These are phyloP conservation scores for Ganoderma sinense DNA, from an alignment of 1,284 basidiomycete genomes.

Conservation along the genomic window DNA sequence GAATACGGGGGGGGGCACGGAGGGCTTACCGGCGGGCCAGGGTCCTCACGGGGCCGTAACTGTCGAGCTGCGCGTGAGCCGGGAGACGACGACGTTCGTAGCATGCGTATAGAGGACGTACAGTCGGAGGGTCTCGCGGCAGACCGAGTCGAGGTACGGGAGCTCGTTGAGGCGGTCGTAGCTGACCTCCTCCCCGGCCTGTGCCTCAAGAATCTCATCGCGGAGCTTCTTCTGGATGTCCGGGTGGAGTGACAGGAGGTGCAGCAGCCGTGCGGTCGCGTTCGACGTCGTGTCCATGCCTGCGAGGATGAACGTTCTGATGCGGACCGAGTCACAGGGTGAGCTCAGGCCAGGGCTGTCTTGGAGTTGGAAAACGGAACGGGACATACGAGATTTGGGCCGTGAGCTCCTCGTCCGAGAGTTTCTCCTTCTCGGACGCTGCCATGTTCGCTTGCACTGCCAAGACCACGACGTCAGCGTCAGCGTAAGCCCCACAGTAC, in stretches of 20 bases:
- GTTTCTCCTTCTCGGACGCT: slow-evolving; percentile 30
- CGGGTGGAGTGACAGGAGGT: slow-evolving; percentile 24
- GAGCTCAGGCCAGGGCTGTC: too few species aligned
- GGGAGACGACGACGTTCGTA: neutral
- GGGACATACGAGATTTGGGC: slow-evolving; percentile 36
- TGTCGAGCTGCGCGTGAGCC: neutral
- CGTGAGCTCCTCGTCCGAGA: slow-evolving; percentile 34
- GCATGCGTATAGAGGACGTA: slow-evolving; percentile 13
- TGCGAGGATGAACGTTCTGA: slow-evolving; percentile 38
- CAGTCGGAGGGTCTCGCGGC: slow-evolving; percentile 42
- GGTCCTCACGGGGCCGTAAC: slow-evolving; percentile 2
- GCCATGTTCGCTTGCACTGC: slow-evolving; percentile 37
- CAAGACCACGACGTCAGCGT: neutral
- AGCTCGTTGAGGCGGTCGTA: slow-evolving; percentile 41
- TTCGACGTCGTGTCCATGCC: slow-evolving; percentile 40
- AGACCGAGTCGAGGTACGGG: slow-evolving; percentile 43
- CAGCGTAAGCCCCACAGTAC: too few species aligned
- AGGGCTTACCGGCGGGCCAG: slow-evolving; percentile 8
- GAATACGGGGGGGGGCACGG: neutral
- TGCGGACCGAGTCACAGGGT: neutral
- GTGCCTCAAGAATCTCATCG: slow-evolving; percentile 34
- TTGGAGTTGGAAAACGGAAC: neutral
- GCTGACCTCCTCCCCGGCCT: slow-evolving; percentile 28
- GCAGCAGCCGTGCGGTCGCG: slow-evolving; percentile 38
- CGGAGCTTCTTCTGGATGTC: slow-evolving; percentile 25